A percentile compares a stretch with the other conserved stretches of the same genome.
Evolutionary conservation across 352 stramenopile genomes (phyloP).

Genomic region (Stramenopiles sp.): DNA sequence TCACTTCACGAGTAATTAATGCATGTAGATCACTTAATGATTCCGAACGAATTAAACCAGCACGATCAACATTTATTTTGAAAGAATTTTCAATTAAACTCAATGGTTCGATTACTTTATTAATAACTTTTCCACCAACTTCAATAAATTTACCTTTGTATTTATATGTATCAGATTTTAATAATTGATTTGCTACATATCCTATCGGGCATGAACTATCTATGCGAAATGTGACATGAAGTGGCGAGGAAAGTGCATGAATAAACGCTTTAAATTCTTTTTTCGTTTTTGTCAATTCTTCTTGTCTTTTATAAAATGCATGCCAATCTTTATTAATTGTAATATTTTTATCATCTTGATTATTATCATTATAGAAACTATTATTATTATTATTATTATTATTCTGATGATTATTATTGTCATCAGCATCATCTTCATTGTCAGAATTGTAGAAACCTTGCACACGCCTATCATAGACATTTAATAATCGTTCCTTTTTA

Average conservation of each 20-base stretch:
- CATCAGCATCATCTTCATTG: background rate
- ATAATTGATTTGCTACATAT: background rate
- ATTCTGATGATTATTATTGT: background rate
- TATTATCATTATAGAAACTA: background rate
- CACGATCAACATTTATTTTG: background rate
- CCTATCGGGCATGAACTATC: background rate
- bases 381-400: background rate
- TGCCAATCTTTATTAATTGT: background rate
- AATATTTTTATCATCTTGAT: background rate
- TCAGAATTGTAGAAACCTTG: background rate
- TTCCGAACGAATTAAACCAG: background rate
- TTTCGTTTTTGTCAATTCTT: background rate
- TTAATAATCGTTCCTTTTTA: background rate
- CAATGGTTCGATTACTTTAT: background rate
- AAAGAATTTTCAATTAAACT: conserved; percentile 1
- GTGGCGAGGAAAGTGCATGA: background rate
- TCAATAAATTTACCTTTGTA: background rate
- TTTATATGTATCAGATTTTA: background rate
- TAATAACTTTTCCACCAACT: background rate
- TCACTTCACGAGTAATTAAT: background rate
- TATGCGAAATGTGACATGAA: background rate
- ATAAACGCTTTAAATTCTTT: background rate
- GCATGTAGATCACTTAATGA: background rate
- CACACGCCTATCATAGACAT: background rate
- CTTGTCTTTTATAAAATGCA: background rate